Evolutionary conservation across 1,139 yeast genomes (phyloP), one percentile per base, ranked within the genome.

Genomic region (Taiozyma onychis): DNA sequence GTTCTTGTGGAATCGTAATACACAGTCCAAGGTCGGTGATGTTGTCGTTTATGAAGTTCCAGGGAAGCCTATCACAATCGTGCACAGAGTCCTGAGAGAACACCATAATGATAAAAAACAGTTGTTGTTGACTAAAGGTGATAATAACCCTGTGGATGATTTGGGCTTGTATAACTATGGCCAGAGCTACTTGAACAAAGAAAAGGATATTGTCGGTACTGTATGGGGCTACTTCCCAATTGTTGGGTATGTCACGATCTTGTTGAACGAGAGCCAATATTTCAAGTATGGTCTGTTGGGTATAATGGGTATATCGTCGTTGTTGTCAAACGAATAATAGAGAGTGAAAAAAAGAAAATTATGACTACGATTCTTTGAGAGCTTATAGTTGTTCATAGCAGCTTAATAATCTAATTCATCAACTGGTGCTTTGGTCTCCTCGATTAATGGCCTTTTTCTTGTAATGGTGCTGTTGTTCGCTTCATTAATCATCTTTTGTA

Each of bases 181-280:
- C 52, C 95, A 89, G 65, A 74, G 74, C 50, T 93, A 93, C 59
- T 74, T 93, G 60, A 83, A 88, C 60, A 83, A 90, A 57, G 77
- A 81, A 46, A 74, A 72, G 22, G 98, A 95, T 64, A 77, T 93
- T 51, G 81, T 89, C 14, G 99, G 99, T 2, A 83, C 91, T 6
- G 99, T 93, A 30, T 85, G 85, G 68, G 98, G 86, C 1, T 93
- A 90, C 65, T 71, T 93, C 52, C 99, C 99, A n/a, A 80, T 78
- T 59, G 75, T 91, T 22, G 99, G 99, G 0, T 93, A 93, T 63
- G 78, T 91, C 11, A 95, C 99, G 3, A 91, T 93, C 53, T 77
- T 91, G 63, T 80, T 93, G 59, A 88, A 96, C n/a, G 99, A 95
- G 64, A 89, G 89, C 63, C 78, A 78, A 48, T 87, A 86, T 63